phyloP scores from a whole-genome alignment of 1,139 yeast species.

The Hyphopichia buzzinii region DNA sequence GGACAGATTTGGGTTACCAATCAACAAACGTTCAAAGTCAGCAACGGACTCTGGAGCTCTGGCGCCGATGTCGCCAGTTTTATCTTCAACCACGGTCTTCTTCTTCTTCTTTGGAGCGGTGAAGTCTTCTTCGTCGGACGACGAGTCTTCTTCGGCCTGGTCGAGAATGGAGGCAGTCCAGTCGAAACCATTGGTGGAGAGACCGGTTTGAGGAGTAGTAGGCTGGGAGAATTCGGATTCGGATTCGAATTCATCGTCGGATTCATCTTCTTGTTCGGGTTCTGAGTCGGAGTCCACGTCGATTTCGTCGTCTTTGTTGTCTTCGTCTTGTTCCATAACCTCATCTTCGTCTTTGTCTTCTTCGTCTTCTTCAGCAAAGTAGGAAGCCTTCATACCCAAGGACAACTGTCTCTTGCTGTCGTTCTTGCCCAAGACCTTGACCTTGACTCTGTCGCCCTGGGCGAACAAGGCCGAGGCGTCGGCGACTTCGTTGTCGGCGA shows the following conservation, averaged over 20 bases:
- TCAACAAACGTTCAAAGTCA: slow-evolving; percentile 87
- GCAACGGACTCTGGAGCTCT: slow-evolving; percentile 87
- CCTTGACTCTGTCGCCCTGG: slow-evolving; percentile 88
- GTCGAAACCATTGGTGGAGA: slow-evolving; percentile 81
- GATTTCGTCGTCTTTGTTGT: slow-evolving; percentile 23
- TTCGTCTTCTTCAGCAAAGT: slow-evolving; percentile 51
- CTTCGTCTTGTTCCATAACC: slow-evolving; percentile 24
- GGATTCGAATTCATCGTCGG: slow-evolving; percentile 19
- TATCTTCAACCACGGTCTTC: slow-evolving; percentile 61
- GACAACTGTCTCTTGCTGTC: slow-evolving; percentile 69
- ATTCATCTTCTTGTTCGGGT: slow-evolving; percentile 16
- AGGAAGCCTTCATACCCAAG: slow-evolving; percentile 92
- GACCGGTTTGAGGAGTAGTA: slow-evolving; percentile 36
- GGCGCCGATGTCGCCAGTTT: slow-evolving; percentile 78
- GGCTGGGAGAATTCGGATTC: slow-evolving; percentile 16
- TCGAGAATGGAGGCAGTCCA: slow-evolving; percentile 91
- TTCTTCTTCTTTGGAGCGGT: slow-evolving; percentile 46
- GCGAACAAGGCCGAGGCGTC: slow-evolving; percentile 64
- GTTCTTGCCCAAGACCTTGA: slow-evolving; percentile 67
- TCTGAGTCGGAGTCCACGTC: slow-evolving; percentile 22
- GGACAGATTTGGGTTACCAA: slow-evolving; percentile 93
- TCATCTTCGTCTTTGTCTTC: slow-evolving; percentile 27
- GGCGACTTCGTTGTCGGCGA: slow-evolving; percentile 62
- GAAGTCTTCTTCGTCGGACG: slow-evolving; percentile 57
- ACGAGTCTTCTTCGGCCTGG: slow-evolving; percentile 61